Percentiles rank a stretch among this genome's conserved stretches.
Evolutionary conservation across 305 asterid genomes (phyloP).

Genomic region (Rubia occidens): DNA sequence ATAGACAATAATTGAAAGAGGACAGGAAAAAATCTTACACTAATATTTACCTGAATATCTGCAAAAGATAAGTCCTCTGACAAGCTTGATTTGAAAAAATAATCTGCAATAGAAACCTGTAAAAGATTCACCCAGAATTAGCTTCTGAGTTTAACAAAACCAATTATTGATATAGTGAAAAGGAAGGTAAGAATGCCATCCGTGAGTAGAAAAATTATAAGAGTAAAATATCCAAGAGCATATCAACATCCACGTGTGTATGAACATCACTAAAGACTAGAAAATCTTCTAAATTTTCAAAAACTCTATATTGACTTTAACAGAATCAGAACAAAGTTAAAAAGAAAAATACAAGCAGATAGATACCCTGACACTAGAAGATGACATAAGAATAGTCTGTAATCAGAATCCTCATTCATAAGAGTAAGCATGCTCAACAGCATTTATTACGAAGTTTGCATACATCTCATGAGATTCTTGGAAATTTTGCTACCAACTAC

Average conservation of each 20-base stretch:
- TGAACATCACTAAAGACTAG: not conserved
- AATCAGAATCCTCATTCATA: not conserved
- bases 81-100: slow-evolving; percentile 67
- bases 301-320: not conserved
- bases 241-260: not conserved
- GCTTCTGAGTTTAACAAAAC: not conserved
- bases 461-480: not conserved
- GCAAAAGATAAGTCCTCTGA: slow-evolving; percentile 63
- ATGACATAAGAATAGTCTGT: not conserved
- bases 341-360: not conserved
- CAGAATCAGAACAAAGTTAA: not conserved
- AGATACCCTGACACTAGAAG: not conserved
- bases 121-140: not conserved
- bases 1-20: not conserved
- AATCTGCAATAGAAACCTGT: slow-evolving; percentile 84
- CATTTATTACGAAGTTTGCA: not conserved
- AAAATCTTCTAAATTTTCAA: not conserved
- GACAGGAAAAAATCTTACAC: not conserved
- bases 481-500: not conserved
- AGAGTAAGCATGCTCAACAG: not conserved
- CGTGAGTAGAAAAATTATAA: not conserved
- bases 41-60: slow-evolving; percentile 58
- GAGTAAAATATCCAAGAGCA: not conserved
- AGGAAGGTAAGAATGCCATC: not conserved
- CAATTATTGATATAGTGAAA: not conserved